These are phyloP conservation scores for Geotrichum histeridarum DNA, from an alignment of 1,139 yeast species.

Conservation along the genomic window DNA sequence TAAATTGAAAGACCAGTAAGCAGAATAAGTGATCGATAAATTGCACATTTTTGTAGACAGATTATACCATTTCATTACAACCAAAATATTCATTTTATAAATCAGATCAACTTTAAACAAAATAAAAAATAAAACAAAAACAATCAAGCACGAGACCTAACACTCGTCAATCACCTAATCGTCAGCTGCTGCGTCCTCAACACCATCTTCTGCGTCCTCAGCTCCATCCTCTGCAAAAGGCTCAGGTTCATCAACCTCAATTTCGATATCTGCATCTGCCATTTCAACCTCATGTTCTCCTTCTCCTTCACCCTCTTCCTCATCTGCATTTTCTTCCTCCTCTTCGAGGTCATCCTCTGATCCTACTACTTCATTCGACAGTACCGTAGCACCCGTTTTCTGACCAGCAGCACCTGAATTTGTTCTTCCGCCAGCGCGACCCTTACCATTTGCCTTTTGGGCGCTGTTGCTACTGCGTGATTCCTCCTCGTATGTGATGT, in stretches of 20 bases:
- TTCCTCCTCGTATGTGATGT: slow-evolving; percentile 8
- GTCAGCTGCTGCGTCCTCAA: neutral
- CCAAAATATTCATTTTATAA: too few relatives aligned
- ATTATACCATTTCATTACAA: too few relatives aligned
- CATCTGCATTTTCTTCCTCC: neutral
- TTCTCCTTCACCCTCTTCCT: neutral
- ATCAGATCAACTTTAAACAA: too few relatives aligned
- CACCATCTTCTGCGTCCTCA: neutral
- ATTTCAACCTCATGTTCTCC: neutral
- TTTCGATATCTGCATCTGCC: neutral
- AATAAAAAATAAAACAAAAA: too few relatives aligned
- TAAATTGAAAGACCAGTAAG: neutral
- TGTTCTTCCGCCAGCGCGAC: neutral
- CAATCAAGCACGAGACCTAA: too few relatives aligned
- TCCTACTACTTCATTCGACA: neutral
- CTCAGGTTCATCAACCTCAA: neutral
- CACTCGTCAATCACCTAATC: too few relatives aligned
- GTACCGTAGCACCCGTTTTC: neutral
- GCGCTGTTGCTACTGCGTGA: neutral
- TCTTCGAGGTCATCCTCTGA: slow-evolving; percentile 2
- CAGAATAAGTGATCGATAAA: neutral
- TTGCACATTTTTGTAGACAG: too few relatives aligned
- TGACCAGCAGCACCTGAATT: neutral
- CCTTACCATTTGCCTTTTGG: neutral
- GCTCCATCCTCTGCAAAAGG: neutral